Evolutionary conservation across 164 flowering plant species (phyloP).

Genomic region (Hamamelis virginiana): DNA sequence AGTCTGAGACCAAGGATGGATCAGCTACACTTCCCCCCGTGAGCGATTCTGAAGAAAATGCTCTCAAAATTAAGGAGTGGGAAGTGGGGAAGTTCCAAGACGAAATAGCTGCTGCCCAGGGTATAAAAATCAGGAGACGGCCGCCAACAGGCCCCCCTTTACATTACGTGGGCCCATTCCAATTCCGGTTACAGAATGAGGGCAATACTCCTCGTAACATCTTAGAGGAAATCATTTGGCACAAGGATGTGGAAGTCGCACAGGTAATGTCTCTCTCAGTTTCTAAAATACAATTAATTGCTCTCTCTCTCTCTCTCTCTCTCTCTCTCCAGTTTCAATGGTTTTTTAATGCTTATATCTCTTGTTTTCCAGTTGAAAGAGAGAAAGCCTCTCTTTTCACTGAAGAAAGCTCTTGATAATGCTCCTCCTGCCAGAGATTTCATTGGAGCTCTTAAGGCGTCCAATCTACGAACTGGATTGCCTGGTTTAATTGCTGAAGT

Average conservation of each 20-base stretch:
- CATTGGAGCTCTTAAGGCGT: constrained; percentile 73
- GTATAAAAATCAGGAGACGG: constrained; percentile 80
- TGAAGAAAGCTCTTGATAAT: constrained; percentile 51
- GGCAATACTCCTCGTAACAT: constrained; percentile 92
- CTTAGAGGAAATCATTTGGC: constrained; percentile 92
- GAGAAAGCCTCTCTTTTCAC: constrained; percentile 41
- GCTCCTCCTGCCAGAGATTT: constrained; percentile 83
- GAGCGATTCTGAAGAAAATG: constrained; percentile 30
- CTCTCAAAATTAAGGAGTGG: constrained; percentile 70
- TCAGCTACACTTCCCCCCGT: constrained; percentile 24
- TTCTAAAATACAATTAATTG: not conserved
- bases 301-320: not conserved
- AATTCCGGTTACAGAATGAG: constrained; percentile 74
- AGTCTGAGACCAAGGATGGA: constrained; percentile 46
- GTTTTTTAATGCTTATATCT: constrained; percentile 4
- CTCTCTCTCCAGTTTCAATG: not conserved
- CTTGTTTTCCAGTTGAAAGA: constrained; percentile 55
- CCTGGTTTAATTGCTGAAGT: constrained; percentile 99
- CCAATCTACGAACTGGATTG: constrained; percentile 63
- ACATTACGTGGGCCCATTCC: constrained; percentile 88
- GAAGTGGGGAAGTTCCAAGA: constrained; percentile 59
- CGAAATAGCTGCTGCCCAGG: constrained; percentile 73
- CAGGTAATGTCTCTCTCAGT: constrained; percentile 28
- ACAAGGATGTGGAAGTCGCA: constrained; percentile 78
- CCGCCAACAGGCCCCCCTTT: constrained; percentile 80